Percentiles rank a stretch among this genome's conserved stretches.
Conservation (phyloP, 345 rosid genomes). For the Corchorus capsularis region DNA sequence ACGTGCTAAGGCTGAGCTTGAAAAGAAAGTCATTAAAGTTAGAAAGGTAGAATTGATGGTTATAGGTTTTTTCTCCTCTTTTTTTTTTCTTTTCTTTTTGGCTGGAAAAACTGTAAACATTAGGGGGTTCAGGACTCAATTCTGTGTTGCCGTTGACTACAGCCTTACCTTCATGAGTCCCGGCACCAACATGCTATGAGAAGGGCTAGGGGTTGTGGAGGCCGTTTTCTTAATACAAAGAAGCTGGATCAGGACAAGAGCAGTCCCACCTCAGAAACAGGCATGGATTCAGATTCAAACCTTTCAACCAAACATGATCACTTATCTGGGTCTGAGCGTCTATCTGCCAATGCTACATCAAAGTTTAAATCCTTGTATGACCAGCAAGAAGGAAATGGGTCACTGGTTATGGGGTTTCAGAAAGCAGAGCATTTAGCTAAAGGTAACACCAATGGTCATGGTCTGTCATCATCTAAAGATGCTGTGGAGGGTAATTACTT, state of each 20-base stretch:
- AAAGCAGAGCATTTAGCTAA: constrained; percentile 18
- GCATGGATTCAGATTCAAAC: constrained; percentile 24
- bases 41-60: constrained; percentile 50
- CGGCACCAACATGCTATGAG: constrained; percentile 78
- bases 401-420: constrained; percentile 19
- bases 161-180: constrained; percentile 85
- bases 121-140: constrained; percentile 4
- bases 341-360: constrained; percentile 20
- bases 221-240: constrained; percentile 65
- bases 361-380: constrained; percentile 25
- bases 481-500: constrained; percentile 15
- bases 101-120: neutral
- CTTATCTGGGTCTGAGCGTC: constrained; percentile 28
- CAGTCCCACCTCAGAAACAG: constrained; percentile 30
- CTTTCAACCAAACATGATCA: constrained; percentile 24
- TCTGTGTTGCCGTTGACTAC: constrained; percentile 25
- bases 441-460: constrained; percentile 19
- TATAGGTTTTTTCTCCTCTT: too few relatives aligned
- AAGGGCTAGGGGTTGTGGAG: constrained; percentile 74
- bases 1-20: constrained; percentile 75
- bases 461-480: constrained; percentile 27
- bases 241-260: constrained; percentile 33
- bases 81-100: neutral
- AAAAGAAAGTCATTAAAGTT: constrained; percentile 52
- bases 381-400: constrained; percentile 30